Conservation (phyloP, 495 filamentous ascomycete species). For the Venustampulla echinocandica region DNA sequence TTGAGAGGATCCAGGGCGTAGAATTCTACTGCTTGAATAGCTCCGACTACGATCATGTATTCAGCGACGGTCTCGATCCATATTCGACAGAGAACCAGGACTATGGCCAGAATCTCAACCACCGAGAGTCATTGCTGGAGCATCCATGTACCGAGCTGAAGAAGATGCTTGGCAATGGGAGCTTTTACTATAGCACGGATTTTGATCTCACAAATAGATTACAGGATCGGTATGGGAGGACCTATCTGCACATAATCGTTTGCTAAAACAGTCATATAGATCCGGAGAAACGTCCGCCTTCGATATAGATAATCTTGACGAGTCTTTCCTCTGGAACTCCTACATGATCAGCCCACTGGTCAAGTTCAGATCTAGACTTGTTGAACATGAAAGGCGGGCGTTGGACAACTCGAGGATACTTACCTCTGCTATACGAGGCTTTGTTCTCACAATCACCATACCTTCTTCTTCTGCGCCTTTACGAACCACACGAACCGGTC, state of each 20-base stretch:
- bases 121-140: constrained; percentile 59
- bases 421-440: constrained; percentile 90
- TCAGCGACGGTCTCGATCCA: constrained; percentile 50
- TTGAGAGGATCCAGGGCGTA: constrained; percentile 77
- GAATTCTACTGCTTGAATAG: constrained; percentile 90
- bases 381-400: constrained; percentile 57
- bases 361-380: constrained; percentile 72
- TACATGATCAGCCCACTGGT: constrained; percentile 95
- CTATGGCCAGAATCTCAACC: constrained; percentile 51
- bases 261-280: constrained; percentile 27
- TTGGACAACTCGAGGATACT: constrained; percentile 81
- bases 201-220: constrained; percentile 93
- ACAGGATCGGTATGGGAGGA: constrained; percentile 65
- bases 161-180: constrained; percentile 88
- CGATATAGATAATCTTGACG: constrained; percentile 76
- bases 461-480: constrained; percentile 49
- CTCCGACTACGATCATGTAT: constrained; percentile 65
- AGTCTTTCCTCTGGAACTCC: constrained; percentile 91
- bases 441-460: constrained; percentile 74
- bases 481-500: constrained; percentile 51
- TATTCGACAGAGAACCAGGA: constrained; percentile 37
- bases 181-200: constrained; percentile 94
- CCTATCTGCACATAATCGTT: neutral
- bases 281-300: constrained; percentile 52
- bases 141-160: constrained; percentile 85